Percentiles rank a stretch among this genome's conserved stretches.
phyloP scores from a whole-genome alignment of 257 asterid genomes.

The Osmanthus fragrans region DNA sequence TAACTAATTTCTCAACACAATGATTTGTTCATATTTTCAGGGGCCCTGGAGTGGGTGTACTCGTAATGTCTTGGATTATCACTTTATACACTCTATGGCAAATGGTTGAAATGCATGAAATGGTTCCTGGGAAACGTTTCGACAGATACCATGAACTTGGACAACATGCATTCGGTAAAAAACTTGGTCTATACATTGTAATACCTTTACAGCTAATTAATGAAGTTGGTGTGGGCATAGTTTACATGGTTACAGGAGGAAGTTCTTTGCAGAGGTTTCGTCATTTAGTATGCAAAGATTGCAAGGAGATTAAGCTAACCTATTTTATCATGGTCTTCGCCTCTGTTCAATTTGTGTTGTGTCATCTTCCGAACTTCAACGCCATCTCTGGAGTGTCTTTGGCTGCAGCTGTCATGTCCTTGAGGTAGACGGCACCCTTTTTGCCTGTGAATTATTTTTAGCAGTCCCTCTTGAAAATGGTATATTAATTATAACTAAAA shows the following conservation, averaged over 20 bases:
- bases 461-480: too few relatives aligned
- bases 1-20: too few relatives aligned
- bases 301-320: conserved; percentile 29
- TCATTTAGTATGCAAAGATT: conserved; percentile 15
- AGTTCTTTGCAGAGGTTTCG: conserved; percentile 33
- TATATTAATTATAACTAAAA: too few relatives aligned
- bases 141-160: conserved; percentile 52
- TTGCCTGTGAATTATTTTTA: too few relatives aligned
- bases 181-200: conserved; percentile 39
- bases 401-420: conserved; percentile 39
- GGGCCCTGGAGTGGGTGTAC: conserved; percentile 37
- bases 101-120: conserved; percentile 53
- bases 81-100: conserved; percentile 50
- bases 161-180: conserved; percentile 43
- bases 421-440: conserved; percentile 8
- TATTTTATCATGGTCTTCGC: conserved; percentile 36
- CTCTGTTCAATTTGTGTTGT: conserved; percentile 28
- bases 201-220: conserved; percentile 38
- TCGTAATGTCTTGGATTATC: conserved; percentile 36
- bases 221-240: conserved; percentile 29
- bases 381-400: conserved; percentile 32
- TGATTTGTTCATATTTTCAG: neutral
- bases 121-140: conserved; percentile 41
- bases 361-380: conserved; percentile 39
- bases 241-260: conserved; percentile 52